Evolutionary conservation across 768 basidiomycete species (phyloP).

Genomic region (Boletus coccyginus): DNA sequence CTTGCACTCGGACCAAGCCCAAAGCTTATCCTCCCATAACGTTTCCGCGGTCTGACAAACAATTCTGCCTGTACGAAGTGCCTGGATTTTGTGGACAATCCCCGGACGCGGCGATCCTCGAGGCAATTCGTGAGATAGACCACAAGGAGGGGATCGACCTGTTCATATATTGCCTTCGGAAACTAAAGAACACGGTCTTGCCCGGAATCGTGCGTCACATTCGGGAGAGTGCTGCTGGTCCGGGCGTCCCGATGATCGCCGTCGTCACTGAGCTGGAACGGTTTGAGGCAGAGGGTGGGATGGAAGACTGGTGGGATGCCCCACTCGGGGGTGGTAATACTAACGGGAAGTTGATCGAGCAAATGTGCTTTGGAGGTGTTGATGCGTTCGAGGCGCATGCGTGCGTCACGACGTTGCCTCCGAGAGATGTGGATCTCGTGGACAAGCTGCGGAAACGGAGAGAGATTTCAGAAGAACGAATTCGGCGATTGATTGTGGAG

Average conservation of each 20-base stretch:
- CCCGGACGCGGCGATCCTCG: constrained; percentile 8
- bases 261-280: constrained; percentile 28
- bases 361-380: constrained; percentile 17
- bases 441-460: constrained; percentile 18
- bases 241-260: constrained; percentile 19
- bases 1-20: background rate
- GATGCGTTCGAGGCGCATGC: constrained; percentile 33
- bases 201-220: constrained; percentile 8
- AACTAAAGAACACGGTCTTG: constrained; percentile 14
- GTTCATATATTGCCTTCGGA: constrained; percentile 26
- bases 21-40: background rate
- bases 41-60: background rate
- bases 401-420: constrained; percentile 37
- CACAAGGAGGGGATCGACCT: constrained; percentile 16
- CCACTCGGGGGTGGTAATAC: background rate
- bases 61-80: constrained; percentile 21
- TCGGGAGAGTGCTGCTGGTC: background rate
- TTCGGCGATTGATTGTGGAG: constrained; percentile 13
- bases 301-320: constrained; percentile 33
- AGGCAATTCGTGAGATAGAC: constrained; percentile 17
- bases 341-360: constrained; percentile 33
- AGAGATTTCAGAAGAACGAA: constrained; percentile 12
- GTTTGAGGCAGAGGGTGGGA: constrained; percentile 12
- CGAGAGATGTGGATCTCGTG: constrained; percentile 10
- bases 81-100: constrained; percentile 16